A percentile compares a stretch with the other conserved stretches of the same genome.
Conservation (phyloP, 768 basidiomycete genomes). For the Auricularia sp. region DNA sequence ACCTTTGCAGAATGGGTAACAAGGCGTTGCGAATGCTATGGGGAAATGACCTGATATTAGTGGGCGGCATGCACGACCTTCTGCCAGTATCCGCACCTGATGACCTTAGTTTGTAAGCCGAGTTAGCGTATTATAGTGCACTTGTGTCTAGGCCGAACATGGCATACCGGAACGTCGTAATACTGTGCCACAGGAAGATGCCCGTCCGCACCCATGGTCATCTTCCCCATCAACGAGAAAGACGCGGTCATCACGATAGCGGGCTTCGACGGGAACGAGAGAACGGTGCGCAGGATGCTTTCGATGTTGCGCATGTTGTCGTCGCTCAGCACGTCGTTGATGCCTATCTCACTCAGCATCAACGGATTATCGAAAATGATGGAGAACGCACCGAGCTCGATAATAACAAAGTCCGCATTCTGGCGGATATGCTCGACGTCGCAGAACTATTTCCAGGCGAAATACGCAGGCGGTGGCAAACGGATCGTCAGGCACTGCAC, state of each 20-base stretch:
- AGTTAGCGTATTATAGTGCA: neutral
- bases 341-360: neutral
- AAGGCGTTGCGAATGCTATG: slow-evolving; percentile 3
- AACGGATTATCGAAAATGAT: too few species aligned
- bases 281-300: slow-evolving; percentile 2
- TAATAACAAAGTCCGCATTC: slow-evolving; percentile 1
- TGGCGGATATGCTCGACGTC: slow-evolving; percentile 2
- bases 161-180: slow-evolving; percentile 2
- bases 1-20: slow-evolving; percentile 1
- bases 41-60: neutral
- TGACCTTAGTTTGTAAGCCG: neutral
- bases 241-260: slow-evolving; percentile 1
- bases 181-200: slow-evolving; percentile 6
- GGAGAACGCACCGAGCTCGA: neutral
- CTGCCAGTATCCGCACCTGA: neutral
- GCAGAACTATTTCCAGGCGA: slow-evolving; percentile 1
- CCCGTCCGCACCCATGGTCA: slow-evolving; percentile 4
- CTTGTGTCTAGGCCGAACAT: too few species aligned
- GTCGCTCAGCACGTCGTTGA: neutral
- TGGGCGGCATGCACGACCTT: neutral
- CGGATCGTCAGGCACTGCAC: neutral
- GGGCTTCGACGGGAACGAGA: slow-evolving; percentile 2
- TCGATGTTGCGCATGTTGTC: slow-evolving; percentile 2
- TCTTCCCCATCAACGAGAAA: slow-evolving; percentile 4
- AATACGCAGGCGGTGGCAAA: neutral